phyloP scores from a whole-genome alignment of 768 basidiomycete species.

The Peribolospora baueri region DNA sequence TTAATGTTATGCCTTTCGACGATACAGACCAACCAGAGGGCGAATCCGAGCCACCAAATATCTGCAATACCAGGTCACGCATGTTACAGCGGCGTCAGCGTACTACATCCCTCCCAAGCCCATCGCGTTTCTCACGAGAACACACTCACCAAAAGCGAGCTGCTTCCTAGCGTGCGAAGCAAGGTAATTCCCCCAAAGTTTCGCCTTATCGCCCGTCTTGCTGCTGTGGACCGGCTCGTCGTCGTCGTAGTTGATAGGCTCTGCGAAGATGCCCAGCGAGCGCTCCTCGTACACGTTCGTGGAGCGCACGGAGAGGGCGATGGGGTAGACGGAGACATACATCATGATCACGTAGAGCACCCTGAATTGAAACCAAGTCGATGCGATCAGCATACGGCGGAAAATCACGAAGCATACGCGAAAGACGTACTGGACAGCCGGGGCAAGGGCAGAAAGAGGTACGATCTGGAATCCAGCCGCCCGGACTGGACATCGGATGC shows the following conservation, averaged over 20 bases:
- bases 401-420: no score
- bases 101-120: no score
- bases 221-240: background rate
- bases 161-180: constrained; percentile 64
- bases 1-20: constrained; percentile 30
- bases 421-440: constrained; percentile 42
- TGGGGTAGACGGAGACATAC: constrained; percentile 24
- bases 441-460: constrained; percentile 44
- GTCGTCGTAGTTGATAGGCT: constrained; percentile 6
- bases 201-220: no score
- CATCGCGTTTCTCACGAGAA: no score
- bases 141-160: constrained; percentile 51
- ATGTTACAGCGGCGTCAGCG: no score
- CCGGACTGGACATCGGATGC: constrained; percentile 52
- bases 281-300: constrained; percentile 59
- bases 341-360: constrained; percentile 82
- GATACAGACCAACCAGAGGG: constrained; percentile 72
- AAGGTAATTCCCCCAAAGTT: constrained; percentile 14
- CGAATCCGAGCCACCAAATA: constrained; percentile 85
- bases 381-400: no score
- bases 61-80: constrained; percentile 22
- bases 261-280: constrained; percentile 31
- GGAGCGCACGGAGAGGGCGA: constrained; percentile 39
- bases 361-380: no score
- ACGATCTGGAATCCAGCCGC: constrained; percentile 73